Conservation (phyloP, 2,329 filamentous ascomycete genomes). For the Coniochaeta sp. region DNA sequence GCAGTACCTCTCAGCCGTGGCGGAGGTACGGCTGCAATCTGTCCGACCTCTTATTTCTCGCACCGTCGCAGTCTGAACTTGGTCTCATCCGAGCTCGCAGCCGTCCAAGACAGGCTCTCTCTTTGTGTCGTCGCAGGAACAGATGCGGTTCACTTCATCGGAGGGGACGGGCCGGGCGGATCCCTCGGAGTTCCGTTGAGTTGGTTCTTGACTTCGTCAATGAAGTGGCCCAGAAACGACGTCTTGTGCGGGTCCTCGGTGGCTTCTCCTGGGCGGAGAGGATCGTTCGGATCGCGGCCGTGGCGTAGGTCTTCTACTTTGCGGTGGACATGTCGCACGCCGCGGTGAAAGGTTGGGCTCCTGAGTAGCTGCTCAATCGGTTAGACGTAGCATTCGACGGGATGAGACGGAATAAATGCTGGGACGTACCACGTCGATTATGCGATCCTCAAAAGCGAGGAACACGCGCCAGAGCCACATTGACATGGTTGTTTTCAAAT, state of each 20-base stretch:
- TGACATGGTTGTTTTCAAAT: neutral
- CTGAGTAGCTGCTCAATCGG: slow-evolving; percentile 33
- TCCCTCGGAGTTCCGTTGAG: slow-evolving; percentile 35
- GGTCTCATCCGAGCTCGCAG: too few species aligned
- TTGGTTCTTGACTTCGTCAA: slow-evolving; percentile 44
- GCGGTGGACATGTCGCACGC: slow-evolving; percentile 44
- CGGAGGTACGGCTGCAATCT: too few species aligned
- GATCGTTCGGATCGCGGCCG: slow-evolving; percentile 42
- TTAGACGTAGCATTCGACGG: neutral
- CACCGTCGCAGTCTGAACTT: too few species aligned
- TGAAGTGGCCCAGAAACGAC: slow-evolving; percentile 38
- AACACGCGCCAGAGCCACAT: neutral
- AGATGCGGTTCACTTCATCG: slow-evolving; percentile 12
- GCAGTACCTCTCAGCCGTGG: too few species aligned
- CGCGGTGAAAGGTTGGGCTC: slow-evolving; percentile 42
- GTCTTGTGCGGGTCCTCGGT: slow-evolving; percentile 27
- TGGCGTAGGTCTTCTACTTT: slow-evolving; percentile 39
- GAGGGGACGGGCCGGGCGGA: slow-evolving; percentile 14
- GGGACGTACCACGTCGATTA: neutral
- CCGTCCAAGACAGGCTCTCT: neutral
- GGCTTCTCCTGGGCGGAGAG: slow-evolving; percentile 43
- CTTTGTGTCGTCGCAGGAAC: neutral
- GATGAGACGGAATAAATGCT: neutral
- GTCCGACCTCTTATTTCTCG: too few species aligned
- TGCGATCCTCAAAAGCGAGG: neutral